Evolutionary conservation across 495 filamentous ascomycete species (phyloP), one percentile per base, ranked within the genome.

Genomic region (Aspergillus avenaceus): DNA sequence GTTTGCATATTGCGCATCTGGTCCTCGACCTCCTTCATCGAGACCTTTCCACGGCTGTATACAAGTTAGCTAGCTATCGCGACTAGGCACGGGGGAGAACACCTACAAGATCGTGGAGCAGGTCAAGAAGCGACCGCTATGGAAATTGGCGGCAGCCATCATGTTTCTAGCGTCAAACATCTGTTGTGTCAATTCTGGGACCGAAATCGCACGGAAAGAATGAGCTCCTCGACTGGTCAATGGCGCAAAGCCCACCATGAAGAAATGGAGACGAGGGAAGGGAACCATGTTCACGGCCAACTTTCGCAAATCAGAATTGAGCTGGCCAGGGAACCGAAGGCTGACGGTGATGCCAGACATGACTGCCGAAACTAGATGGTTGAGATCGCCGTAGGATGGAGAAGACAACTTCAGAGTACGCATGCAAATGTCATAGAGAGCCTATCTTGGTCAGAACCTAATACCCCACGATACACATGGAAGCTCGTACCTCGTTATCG

Each of bases 141-240:
- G 87, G 88, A 99, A 99, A 78, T 99, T 95, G 44, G 91, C 92
- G 47, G 93, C 93, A 74, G 93, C 93, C 93, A 99, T 99, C 93
- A 99, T 99, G 84, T 99, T 99, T 87, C 97, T 97, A 65, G 95
- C 92, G 80, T 99, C 93, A 80, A 90, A 99, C 91, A 99, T 99
- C 76, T 99, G 93, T 80, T 99, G 93, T 65, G 93, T 99, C 73
- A 99, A 83, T 82, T 99, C 93, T 27, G 95, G 93, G 51, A 99
- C 93, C 66, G 84, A 88, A 70, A 99, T 86, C 54, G 95, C 91
- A 69, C 93, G 95, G 93, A 97, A 99, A 53, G 85, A 86, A 82
- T 91, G 67, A 61, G 91, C 84, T 64, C 91, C 90, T 72, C 93
- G 90, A 82, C 88, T 92, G 69, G 93, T 99, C 59, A 99, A 84